Evolutionary conservation across 2,329 filamentous ascomycete genomes (phyloP).

Genomic region (Remersonia thermophila): DNA sequence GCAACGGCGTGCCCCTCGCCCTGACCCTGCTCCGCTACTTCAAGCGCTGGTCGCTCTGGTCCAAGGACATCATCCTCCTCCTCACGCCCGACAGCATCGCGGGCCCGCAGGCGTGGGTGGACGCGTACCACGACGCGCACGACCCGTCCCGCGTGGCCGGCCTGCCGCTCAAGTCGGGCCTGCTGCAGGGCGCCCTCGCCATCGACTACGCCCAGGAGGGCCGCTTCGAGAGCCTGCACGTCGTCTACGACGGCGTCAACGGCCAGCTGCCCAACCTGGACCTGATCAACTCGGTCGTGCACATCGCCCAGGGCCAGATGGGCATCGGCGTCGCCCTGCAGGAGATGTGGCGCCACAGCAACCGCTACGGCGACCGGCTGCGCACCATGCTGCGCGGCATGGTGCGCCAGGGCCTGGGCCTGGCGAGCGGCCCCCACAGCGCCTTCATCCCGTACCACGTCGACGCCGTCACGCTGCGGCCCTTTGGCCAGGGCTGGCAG

Average conservation of each 20-base stretch:
- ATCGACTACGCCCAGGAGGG: slow-evolving; percentile 82
- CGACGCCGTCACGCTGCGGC: slow-evolving; percentile 86
- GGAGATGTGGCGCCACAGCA: slow-evolving; percentile 68
- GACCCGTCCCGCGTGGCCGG: slow-evolving; percentile 56
- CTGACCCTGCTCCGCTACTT: slow-evolving; percentile 88
- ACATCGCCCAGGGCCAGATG: slow-evolving; percentile 84
- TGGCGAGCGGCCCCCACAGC: slow-evolving; percentile 82
- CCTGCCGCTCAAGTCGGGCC: slow-evolving; percentile 80
- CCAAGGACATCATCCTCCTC: slow-evolving; percentile 92
- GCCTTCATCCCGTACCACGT: slow-evolving; percentile 97
- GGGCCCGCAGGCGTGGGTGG: slow-evolving; percentile 91
- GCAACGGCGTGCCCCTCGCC: slow-evolving; percentile 75
- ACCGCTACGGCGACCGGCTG: slow-evolving; percentile 70
- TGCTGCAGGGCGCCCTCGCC: slow-evolving; percentile 84
- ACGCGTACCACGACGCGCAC: slow-evolving; percentile 91
- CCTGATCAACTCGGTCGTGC: slow-evolving; percentile 84
- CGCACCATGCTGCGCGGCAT: slow-evolving; percentile 85
- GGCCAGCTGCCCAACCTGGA: slow-evolving; percentile 93
- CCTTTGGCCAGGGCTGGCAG: slow-evolving; percentile 85
- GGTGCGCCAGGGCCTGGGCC: slow-evolving; percentile 79
- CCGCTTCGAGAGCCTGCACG: slow-evolving; percentile 75
- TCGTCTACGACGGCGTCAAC: slow-evolving; percentile 92
- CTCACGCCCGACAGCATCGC: slow-evolving; percentile 80
- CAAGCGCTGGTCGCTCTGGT: slow-evolving; percentile 96
- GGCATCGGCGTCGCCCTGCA: slow-evolving; percentile 74